Evolutionary conservation across 371 early-diverging fungal species (phyloP).

Genomic region (Mortierella sp.): DNA sequence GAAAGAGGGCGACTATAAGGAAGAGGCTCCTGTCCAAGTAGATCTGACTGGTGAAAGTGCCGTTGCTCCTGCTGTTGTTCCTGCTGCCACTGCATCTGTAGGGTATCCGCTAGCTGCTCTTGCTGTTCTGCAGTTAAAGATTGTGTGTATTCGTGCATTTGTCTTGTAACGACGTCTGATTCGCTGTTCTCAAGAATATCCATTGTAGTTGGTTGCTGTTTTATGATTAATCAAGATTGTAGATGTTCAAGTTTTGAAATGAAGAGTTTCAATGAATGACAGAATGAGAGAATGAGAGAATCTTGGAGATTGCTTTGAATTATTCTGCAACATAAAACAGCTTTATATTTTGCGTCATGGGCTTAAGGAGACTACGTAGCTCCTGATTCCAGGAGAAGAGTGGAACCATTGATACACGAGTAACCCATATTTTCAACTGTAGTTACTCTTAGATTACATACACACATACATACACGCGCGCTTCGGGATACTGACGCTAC

Average conservation of each 20-base stretch:
- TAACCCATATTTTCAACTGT: no score
- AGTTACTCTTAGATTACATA: no score
- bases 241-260: not conserved
- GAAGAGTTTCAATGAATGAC: not conserved
- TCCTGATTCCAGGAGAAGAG: not conserved
- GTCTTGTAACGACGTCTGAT: not conserved
- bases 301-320: not conserved
- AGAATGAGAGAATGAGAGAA: not conserved
- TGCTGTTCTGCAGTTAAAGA: conserved; percentile 5
- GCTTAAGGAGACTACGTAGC: not conserved
- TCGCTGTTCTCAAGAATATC: not conserved
- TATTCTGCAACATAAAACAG: not conserved
- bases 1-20: not conserved
- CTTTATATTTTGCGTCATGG: not conserved
- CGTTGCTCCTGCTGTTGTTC: conserved; percentile 14
- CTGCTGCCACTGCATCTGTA: conserved; percentile 16
- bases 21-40: not conserved
- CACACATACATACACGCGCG: no score
- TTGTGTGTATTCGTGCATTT: conserved; percentile 14
- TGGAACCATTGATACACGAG: no score
- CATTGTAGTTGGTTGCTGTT: not conserved
- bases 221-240: not conserved
- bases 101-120: conserved; percentile 8
- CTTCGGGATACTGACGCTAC: no score
- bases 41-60: conserved; percentile 2